Conservation (phyloP, 805 yeast species). For the Wickerhamomyces sydowiorum region DNA sequence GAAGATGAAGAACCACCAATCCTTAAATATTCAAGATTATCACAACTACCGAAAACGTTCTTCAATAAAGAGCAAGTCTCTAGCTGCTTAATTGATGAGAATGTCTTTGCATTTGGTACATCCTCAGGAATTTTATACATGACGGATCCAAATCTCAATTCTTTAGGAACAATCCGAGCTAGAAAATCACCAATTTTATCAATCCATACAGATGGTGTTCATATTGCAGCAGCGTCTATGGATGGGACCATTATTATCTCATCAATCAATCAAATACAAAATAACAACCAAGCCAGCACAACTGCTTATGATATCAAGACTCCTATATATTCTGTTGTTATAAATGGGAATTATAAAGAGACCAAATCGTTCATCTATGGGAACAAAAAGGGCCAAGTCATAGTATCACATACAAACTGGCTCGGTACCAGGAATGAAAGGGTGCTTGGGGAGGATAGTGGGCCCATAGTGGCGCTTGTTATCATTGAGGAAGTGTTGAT, state of each 20-base stretch:
- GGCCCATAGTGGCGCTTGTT: slow-evolving; percentile 66
- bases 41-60: slow-evolving; percentile 61
- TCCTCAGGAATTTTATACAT: slow-evolving; percentile 81
- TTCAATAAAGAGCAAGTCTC: slow-evolving; percentile 78
- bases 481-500: slow-evolving; percentile 60
- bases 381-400: slow-evolving; percentile 82
- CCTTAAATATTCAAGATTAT: slow-evolving; percentile 67
- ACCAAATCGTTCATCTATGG: slow-evolving; percentile 74
- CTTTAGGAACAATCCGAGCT: slow-evolving; percentile 71
- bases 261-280: slow-evolving; percentile 32
- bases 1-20: slow-evolving; percentile 62
- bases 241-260: slow-evolving; percentile 92
- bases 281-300: slow-evolving; percentile 10
- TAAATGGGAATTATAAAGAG: slow-evolving; percentile 62
- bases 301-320: slow-evolving; percentile 77
- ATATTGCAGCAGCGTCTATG: slow-evolving; percentile 83
- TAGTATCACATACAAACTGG: slow-evolving; percentile 79
- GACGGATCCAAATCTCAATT: slow-evolving; percentile 49
- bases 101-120: slow-evolving; percentile 74
- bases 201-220: slow-evolving; percentile 64
- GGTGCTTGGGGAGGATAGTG: slow-evolving; percentile 50
- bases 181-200: slow-evolving; percentile 82
- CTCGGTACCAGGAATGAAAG: slow-evolving; percentile 74
- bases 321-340: slow-evolving; percentile 81
- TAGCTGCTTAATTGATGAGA: slow-evolving; percentile 52